Conservation (phyloP, 108 stramenopile species). For the Asterionellopsis glacialis region DNA sequence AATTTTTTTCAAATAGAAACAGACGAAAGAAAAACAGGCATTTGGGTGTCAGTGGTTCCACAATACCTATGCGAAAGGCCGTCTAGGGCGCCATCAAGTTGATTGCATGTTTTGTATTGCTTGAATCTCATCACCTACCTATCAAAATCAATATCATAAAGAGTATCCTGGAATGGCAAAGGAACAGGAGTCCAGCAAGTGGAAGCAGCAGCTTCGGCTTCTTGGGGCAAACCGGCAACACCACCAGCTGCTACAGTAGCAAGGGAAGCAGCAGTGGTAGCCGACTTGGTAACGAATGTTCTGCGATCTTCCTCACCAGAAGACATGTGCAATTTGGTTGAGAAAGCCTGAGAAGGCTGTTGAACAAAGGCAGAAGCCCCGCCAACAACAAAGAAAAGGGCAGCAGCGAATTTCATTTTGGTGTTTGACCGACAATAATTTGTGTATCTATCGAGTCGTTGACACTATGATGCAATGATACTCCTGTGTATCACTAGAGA, state of each 20-base stretch:
- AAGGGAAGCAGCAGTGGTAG: slow-evolving; percentile 39
- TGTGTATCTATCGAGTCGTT: no score
- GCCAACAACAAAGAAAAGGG: neutral
- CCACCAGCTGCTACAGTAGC: slow-evolving; percentile 25
- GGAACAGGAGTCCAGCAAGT: slow-evolving; percentile 73
- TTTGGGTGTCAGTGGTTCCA: no score
- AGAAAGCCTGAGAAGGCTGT: neutral
- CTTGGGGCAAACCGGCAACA: slow-evolving; percentile 22
- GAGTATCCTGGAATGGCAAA: slow-evolving; percentile 84
- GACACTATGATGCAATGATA: no score
- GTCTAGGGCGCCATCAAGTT: no score
- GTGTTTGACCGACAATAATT: no score
- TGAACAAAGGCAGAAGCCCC: slow-evolving; percentile 1
- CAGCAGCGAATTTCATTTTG: neutral
- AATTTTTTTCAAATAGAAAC: no score
- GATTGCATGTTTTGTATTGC: no score
- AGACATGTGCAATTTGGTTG: neutral
- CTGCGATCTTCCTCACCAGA: slow-evolving; percentile 44
- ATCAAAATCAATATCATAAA: slow-evolving; percentile 96
- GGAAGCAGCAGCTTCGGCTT: slow-evolving; percentile 57
- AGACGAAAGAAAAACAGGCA: no score
- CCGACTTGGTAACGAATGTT: slow-evolving; percentile 65
- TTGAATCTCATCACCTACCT: slow-evolving; percentile 17
- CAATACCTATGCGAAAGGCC: no score
- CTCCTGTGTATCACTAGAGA: no score